Base-by-base conservation (phyloP, 495 filamentous ascomycete species). In the Trichoderma orchidacearum region DNA sequence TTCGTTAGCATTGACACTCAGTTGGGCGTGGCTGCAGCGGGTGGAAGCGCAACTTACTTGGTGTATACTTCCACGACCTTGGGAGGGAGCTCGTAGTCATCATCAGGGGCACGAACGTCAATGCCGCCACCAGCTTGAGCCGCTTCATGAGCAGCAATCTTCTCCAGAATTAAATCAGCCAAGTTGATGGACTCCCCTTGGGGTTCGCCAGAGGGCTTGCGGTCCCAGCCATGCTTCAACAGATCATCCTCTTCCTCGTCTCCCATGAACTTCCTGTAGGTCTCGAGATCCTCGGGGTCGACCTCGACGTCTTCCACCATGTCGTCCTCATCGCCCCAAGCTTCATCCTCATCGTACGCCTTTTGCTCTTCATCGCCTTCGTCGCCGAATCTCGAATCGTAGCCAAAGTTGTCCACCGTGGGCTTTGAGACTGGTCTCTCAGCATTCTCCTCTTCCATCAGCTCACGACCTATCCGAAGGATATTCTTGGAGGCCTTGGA, bases 61-160 rank as follows among this genome's bases (percentile, higher is more conserved):
- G 85, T 83, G 64, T 90, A 97, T 34, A 95, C 92, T 72, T 97
- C 92, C 9, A 96, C 78, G 9, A 95, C 87, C 69, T 96, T 97
- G 3, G 86, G 85, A 2, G 89, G 89, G 56, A 99, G 75, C 66
- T 91, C 83, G 45, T 86, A 82, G n/a, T 87, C 85, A 62, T 91
- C 89, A 50, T 92, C 75, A 64, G 58, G 74, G 65, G 53, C 65
- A 56, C 18, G 65, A 56, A 62, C 17, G 13, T 67, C 63, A n/a
- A n/a, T 30, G 55, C 56, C 59, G 62, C 66, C 21, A 57, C 63
- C 29, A 60, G 63, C 6, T 59, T 82, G 75, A 13, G 75, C 81
- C 1, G 88, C 85, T 74, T 99, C 94, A 64, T 93, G 87, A 58
- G 85, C 85, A 11, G 90, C 90, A 63, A 99, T 99, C 71, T 94